Evolutionary conservation across 495 filamentous ascomycete genomes (phyloP).

Genomic region (Penicillium arizonense): DNA sequence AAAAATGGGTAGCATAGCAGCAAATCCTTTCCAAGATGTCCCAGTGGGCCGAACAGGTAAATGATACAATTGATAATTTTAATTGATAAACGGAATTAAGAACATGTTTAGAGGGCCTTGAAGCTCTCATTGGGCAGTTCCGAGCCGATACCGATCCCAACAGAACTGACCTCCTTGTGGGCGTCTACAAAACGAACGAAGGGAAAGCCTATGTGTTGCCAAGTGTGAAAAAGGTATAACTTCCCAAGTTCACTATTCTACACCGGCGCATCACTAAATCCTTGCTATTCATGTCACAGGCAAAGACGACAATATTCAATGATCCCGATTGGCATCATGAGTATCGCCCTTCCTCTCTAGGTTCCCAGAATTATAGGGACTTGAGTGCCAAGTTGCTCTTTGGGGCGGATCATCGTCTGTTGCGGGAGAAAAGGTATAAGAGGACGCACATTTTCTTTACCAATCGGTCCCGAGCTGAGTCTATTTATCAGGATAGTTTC

Average conservation of each 20-base stretch:
- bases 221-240: conserved; percentile 14
- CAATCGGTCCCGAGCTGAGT: background rate
- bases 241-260: background rate
- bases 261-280: background rate
- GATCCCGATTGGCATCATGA: conserved; percentile 18
- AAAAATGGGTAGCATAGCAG: conserved; percentile 13
- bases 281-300: background rate
- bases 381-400: conserved; percentile 12
- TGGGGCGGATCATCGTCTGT: conserved; percentile 12
- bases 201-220: conserved; percentile 13
- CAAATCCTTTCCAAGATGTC: conserved; percentile 8
- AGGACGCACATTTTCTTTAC: background rate
- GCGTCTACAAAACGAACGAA: conserved; percentile 15
- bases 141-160: conserved; percentile 9
- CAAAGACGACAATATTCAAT: conserved; percentile 14
- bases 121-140: conserved; percentile 1
- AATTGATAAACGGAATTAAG: background rate
- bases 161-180: conserved; percentile 15
- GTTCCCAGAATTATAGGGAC: conserved; percentile 9
- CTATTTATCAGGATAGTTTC: conserved; percentile 4
- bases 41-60: conserved; percentile 6
- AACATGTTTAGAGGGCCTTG: background rate
- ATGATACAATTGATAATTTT: background rate
- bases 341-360: conserved; percentile 11
- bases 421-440: conserved; percentile 12